Conservation (phyloP, 106 monocot species). For the Amphibolis antarctica region DNA sequence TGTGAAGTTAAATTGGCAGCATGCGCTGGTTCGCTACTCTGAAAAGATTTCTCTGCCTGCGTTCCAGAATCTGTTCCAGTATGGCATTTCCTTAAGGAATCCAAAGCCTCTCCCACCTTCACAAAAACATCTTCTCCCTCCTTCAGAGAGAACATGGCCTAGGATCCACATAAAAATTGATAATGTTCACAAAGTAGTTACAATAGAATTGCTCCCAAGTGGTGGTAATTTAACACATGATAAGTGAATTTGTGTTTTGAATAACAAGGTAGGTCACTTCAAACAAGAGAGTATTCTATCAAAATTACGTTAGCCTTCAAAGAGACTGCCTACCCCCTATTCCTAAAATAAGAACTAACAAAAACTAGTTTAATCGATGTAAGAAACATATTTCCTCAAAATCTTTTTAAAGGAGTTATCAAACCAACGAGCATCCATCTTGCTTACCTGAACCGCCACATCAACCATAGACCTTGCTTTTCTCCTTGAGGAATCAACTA, state of each 20-base stretch:
- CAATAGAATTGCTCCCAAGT: neutral
- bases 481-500: conserved; percentile 55
- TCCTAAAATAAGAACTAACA: too few species aligned
- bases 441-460: conserved; percentile 54
- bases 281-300: too few species aligned
- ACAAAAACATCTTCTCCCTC: conserved; percentile 66
- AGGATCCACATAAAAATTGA: conserved; percentile 1
- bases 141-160: conserved; percentile 52
- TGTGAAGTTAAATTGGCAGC: conserved; percentile 20
- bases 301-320: too few species aligned
- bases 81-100: conserved; percentile 26
- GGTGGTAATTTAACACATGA: too few species aligned
- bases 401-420: too few species aligned
- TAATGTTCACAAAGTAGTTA: neutral
- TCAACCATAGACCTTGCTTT: conserved; percentile 80
- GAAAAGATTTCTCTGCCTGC: conserved; percentile 25
- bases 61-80: conserved; percentile 33
- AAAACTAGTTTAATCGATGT: too few species aligned
- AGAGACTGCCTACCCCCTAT: too few species aligned
- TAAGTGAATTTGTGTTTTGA: too few species aligned
- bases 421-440: neutral
- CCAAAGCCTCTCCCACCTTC: conserved; percentile 70
- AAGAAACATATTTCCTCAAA: too few species aligned
- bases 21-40: conserved; percentile 23
- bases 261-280: too few species aligned